phyloP scores from a whole-genome alignment of 768 basidiomycete genomes.

The Tylopilus rubrobrunneus region DNA sequence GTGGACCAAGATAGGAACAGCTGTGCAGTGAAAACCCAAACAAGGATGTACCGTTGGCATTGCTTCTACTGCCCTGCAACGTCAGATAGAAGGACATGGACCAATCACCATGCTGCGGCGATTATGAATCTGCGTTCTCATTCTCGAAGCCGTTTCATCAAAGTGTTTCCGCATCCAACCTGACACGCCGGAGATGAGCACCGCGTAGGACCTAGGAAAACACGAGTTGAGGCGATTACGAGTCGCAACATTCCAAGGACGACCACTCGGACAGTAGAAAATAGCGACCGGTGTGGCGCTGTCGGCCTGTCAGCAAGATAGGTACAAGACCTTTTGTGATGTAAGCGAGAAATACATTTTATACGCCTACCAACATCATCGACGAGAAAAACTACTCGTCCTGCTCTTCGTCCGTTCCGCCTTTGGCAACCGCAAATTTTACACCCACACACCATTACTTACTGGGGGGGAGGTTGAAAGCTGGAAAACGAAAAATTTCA shows the following conservation, averaged over 20 bases:
- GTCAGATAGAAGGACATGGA: conserved; percentile 25
- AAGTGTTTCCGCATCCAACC: conserved; percentile 16
- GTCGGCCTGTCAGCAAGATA: conserved; percentile 23
- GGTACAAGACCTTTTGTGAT: conserved; percentile 27
- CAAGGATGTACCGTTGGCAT: conserved; percentile 21
- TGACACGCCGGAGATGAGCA: conserved; percentile 27
- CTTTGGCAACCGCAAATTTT: conserved; percentile 10
- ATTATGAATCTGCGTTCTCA: conserved; percentile 20
- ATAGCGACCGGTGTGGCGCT: conserved; percentile 18
- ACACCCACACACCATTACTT: conserved; percentile 9
- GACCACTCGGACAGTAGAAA: conserved; percentile 15
- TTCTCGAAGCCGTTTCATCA: conserved; percentile 32
- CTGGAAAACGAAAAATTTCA: conserved; percentile 23
- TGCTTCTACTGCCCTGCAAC: conserved; percentile 25
- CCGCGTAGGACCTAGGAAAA: conserved; percentile 9
- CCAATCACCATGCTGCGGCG: conserved; percentile 28
- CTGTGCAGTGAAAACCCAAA: conserved; percentile 24
- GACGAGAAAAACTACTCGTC: conserved; percentile 22
- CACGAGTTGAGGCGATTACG: conserved; percentile 15
- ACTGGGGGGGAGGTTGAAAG: conserved; percentile 49
- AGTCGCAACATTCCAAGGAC: conserved; percentile 21
- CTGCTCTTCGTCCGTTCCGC: conserved; percentile 20
- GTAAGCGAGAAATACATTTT: conserved; percentile 24
- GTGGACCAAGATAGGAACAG: conserved; percentile 28
- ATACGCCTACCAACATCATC: conserved; percentile 19